phyloP scores from a whole-genome alignment of 441 rosid genomes.

The Isatis lusitanica region DNA sequence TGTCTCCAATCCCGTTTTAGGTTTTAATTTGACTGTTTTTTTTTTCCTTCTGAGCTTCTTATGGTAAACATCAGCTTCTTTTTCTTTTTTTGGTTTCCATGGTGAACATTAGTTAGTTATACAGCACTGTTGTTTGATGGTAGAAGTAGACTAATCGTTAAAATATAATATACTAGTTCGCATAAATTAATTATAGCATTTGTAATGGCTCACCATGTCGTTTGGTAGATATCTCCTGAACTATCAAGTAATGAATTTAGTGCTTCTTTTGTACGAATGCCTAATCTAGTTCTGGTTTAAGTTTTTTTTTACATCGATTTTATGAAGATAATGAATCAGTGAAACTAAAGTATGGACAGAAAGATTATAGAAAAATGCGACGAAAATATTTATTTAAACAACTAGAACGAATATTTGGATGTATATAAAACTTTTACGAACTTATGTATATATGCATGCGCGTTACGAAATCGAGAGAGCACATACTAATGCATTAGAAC shows the following conservation, averaged over 20 bases:
- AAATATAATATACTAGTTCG: background rate
- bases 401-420: background rate
- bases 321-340: too few relatives aligned
- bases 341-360: too few relatives aligned
- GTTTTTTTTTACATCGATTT: too few relatives aligned
- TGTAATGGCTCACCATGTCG: too few relatives aligned
- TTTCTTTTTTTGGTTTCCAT: too few relatives aligned
- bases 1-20: slow-evolving; percentile 23
- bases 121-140: slow-evolving; percentile 17
- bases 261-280: background rate
- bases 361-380: background rate
- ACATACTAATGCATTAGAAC: too few relatives aligned
- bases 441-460: too few relatives aligned
- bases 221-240: too few relatives aligned
- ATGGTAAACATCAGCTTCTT: background rate
- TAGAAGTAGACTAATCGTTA: slow-evolving; percentile 2
- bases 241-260: too few relatives aligned
- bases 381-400: background rate
- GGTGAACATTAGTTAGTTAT: slow-evolving; percentile 10
- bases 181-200: background rate
- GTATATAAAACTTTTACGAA: too few relatives aligned
- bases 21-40: background rate
- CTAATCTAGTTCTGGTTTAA: background rate
- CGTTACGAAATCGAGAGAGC: too few relatives aligned
- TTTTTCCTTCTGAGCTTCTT: background rate